Percentiles rank a stretch among this genome's conserved stretches.
Evolutionary conservation across 164 flowering plant species (phyloP).

Genomic region (Brasenia schreberi): DNA sequence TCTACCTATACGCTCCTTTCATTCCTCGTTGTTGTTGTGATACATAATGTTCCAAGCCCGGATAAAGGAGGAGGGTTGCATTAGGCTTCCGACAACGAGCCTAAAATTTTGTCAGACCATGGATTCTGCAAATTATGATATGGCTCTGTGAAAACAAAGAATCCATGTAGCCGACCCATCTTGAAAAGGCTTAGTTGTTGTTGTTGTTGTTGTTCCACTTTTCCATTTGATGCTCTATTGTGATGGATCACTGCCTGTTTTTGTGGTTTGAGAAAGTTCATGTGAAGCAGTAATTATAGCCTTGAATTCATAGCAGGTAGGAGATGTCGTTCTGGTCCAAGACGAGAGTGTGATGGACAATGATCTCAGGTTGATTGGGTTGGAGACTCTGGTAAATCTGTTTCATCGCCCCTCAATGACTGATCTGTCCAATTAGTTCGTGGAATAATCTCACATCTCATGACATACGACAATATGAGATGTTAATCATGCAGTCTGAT

Average conservation of each 20-base stretch:
- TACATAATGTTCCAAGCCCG: no score
- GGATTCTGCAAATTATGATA: no score
- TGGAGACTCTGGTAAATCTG: constrained; percentile 59
- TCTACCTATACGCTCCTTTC: no score
- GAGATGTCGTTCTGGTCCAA: constrained; percentile 71
- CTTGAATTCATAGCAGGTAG: constrained; percentile 36
- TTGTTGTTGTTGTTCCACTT: no score
- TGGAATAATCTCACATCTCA: not conserved
- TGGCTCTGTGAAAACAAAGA: no score
- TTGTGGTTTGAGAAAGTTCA: not conserved
- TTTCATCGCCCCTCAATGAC: not conserved
- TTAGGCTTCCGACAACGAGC: no score
- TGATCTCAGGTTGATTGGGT: constrained; percentile 48
- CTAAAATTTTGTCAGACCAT: no score
- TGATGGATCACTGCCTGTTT: not conserved
- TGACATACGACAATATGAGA: not conserved
- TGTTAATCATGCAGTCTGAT: constrained; percentile 10
- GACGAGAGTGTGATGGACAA: constrained; percentile 62
- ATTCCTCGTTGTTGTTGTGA: no score
- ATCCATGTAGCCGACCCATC: no score
- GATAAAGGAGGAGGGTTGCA: no score
- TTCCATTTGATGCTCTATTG: not conserved
- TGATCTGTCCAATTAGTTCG: not conserved
- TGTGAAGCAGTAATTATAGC: not conserved
- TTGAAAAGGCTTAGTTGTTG: no score